Conservation (phyloP, 169 alveolate genomes). For the Cryptosporidium ryanae region DNA sequence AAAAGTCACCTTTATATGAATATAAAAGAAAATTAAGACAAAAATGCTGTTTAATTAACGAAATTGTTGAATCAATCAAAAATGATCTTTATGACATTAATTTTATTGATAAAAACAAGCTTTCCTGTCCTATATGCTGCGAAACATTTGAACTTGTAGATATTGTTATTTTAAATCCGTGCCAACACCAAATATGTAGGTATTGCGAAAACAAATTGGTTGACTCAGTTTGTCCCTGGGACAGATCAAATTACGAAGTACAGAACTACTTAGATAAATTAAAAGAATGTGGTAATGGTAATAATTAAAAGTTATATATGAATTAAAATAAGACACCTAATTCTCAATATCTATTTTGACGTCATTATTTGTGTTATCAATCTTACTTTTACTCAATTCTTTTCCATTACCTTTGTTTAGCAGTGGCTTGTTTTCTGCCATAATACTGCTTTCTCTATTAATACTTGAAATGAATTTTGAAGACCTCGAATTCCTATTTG, state of each 20-base stretch:
- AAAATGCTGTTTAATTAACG: slow-evolving; percentile 17
- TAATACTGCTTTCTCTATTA: not conserved
- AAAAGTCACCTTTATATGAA: not conserved
- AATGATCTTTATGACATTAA: not conserved
- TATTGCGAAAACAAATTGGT: slow-evolving; percentile 44
- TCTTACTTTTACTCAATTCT: not conserved
- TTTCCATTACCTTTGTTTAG: slow-evolving; percentile 5
- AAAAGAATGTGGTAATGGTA: not conserved
- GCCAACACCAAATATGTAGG: slow-evolving; percentile 46
- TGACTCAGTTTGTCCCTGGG: slow-evolving; percentile 71
- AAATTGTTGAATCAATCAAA: not conserved
- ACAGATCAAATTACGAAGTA: slow-evolving; percentile 27
- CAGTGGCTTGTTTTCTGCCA: slow-evolving; percentile 34
- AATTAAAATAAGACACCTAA: no score
- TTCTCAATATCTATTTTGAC: not conserved
- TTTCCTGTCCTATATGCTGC: slow-evolving; percentile 53
- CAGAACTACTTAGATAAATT: not conserved
- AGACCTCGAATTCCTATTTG: slow-evolving; percentile 13
- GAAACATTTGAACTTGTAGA: slow-evolving; percentile 6
- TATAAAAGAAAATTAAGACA: slow-evolving; percentile 4
- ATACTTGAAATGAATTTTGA: slow-evolving; percentile 37
- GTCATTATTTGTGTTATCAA: not conserved
- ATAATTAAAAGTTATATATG: not conserved
- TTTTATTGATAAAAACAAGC: not conserved
- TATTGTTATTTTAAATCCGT: slow-evolving; percentile 30